These are phyloP conservation scores for Selaginella moellendorffii DNA, from an alignment of 75 land plant genomes.

Conservation along the genomic window DNA sequence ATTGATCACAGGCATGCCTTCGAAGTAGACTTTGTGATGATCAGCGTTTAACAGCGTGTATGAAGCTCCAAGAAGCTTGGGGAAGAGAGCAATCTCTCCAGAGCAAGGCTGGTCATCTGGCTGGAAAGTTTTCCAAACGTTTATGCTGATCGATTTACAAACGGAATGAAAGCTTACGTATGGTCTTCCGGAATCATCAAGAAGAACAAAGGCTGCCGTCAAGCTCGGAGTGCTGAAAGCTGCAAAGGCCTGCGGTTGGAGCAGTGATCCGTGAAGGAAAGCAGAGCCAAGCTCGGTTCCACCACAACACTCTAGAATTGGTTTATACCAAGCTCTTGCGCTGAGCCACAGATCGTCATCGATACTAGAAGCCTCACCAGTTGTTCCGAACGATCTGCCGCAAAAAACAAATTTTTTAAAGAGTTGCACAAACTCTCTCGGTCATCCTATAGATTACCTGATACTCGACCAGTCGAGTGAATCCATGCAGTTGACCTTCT, in stretches of 20 bases:
- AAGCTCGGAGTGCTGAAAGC: slow-evolving; percentile 67
- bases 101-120: slow-evolving; percentile 76
- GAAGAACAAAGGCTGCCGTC: slow-evolving; percentile 51
- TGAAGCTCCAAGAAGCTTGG: slow-evolving; percentile 55
- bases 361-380: slow-evolving; percentile 74
- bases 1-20: slow-evolving; percentile 75
- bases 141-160: too few relatives aligned
- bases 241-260: slow-evolving; percentile 87
- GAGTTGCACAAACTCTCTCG: slow-evolving; percentile 7
- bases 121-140: slow-evolving; percentile 35
- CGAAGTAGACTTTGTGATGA: slow-evolving; percentile 72
- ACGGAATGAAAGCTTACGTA: slow-evolving; percentile 43
- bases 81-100: slow-evolving; percentile 72
- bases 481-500: slow-evolving; percentile 51
- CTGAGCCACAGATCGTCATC: slow-evolving; percentile 96
- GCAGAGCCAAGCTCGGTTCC: slow-evolving; percentile 79
- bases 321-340: slow-evolving; percentile 54
- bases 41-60: slow-evolving; percentile 79
- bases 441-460: slow-evolving; percentile 26
- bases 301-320: slow-evolving; percentile 81
- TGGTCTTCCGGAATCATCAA: slow-evolving; percentile 60
- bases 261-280: slow-evolving; percentile 47
- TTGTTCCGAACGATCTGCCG: slow-evolving; percentile 52
- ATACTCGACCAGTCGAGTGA: slow-evolving; percentile 71
- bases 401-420: too few relatives aligned